Percentiles rank a stretch among this genome's conserved stretches.
phyloP scores from a whole-genome alignment of 352 stramenopile species.

The Pythium dissimile region DNA sequence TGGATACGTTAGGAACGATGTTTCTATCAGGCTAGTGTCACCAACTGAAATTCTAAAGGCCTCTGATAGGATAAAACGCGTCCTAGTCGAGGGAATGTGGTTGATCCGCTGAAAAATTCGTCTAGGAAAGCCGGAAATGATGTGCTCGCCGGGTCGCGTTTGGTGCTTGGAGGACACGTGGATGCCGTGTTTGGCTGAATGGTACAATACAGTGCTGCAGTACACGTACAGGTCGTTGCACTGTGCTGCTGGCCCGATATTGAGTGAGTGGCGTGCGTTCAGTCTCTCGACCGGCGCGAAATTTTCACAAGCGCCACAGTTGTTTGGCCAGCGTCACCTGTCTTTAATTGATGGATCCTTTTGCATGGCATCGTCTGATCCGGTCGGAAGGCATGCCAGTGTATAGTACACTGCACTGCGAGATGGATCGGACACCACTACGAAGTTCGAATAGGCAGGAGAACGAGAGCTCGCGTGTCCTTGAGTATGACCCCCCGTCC shows the following conservation, averaged over 20 bases:
- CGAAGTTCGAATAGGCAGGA: no score
- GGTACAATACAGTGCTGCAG: neutral
- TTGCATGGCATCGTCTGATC: no score
- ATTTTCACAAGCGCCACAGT: neutral
- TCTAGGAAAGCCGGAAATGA: neutral
- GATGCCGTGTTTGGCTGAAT: neutral
- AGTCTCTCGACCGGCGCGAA: neutral
- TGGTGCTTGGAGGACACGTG: neutral
- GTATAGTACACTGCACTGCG: neutral
- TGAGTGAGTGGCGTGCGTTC: neutral
- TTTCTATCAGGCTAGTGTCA: constrained; percentile 13
- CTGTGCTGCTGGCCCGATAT: no score
- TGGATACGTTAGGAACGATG: neutral
- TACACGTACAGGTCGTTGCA: no score
- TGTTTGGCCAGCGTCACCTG: neutral
- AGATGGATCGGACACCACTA: no score
- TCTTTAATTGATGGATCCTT: no score
- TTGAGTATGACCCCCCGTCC: no score
- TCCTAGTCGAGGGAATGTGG: neutral
- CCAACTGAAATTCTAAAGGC: neutral
- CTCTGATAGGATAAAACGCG: constrained; percentile 7
- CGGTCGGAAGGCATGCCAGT: no score
- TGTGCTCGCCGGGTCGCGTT: neutral
- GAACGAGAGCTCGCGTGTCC: no score
- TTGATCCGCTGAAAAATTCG: constrained; percentile 9